Base-by-base conservation (phyloP, 306 rosid genomes). In the Begonia loranthoides region DNA sequence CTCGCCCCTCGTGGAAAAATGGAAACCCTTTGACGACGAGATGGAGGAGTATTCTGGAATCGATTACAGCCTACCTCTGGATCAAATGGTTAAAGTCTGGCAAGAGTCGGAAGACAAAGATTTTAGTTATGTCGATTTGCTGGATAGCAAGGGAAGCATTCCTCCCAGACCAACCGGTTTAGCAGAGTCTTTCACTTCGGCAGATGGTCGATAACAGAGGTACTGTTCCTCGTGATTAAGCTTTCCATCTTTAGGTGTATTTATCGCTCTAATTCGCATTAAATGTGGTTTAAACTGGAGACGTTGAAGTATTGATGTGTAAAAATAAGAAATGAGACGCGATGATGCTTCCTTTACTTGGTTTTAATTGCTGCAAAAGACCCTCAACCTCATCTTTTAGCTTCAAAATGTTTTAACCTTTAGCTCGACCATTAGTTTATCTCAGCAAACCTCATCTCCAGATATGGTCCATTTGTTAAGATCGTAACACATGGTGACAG, bases 61-160 rank as follows among this genome's bases (percentile, higher is more conserved):
- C 12, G 99, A 86, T 68, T 92, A 92, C 44, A 92, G 86, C 68
- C 93, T 80, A 16, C 99, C 99, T 38, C 96, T 92, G 38, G 82
- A 73, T 67, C 96, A 83, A 70, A 92, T 92, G 99, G 99, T 92
- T 67, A 92, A 86, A 76, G 99, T 82, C 9, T 92, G 96, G 99
- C 93, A 92, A 61, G 99, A 88, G 64, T 78, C 93, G 2, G 96
- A 86, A 77, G 99, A 93, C 58, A 80, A 73, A 52, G 99, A 92
- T 63, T 49, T 59, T 10, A 70, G 99, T 59, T 80, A 69, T 49
- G 54, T 75, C 66, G 82, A 76, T 56, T 54, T 86, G 38, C 93
- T 80, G 63, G 94, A 83, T 66, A 92, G 94, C 51, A 92, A 92
- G 76, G 79, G 94, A 22, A 92, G 99, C 53, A 92, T 92, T 57